Base-by-base conservation (phyloP, 305 asterid species). In the Fraxinus albicans region DNA sequence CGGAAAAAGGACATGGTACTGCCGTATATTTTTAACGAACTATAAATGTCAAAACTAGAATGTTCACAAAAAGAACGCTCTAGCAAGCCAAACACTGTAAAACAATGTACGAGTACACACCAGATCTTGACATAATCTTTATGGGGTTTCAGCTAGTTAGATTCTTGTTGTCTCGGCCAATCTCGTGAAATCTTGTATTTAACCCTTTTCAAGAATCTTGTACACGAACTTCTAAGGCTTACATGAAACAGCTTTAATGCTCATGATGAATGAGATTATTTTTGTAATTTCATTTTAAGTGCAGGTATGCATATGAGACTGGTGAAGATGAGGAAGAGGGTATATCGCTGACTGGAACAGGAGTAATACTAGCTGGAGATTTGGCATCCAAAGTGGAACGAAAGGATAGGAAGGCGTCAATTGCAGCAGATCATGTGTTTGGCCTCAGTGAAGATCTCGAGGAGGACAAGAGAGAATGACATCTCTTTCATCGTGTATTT, bases 291-390 rank as follows among this genome's bases (percentile, higher is more conserved):
- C 60, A 13, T 60, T 17, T 79, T 50, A 80, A 42, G 10, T 84
- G 90, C 86, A 94, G 98, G 90, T 93, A 92, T 3, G 93, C 98
- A 8, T 93, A 93, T 13, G 98, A 95, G 90, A 90, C 92, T 6
- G 97, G 92, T 65, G 96, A 92, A 35, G 97, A 94, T 17, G 98
- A 93, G 0, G 98, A 94, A 79, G 97, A 93, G 84, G 96, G 94
- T 60, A 84, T 95, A 78, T 80, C 95, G 25, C 92, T 95, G 82
- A 95, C 97, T 0, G 89, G 90, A 75, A 88, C 86, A 12, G 93
- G 94, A 72, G 92, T 88, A 42, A 83, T 88, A 83, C 92, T 90
- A 55, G 89, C 89, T 8, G 97, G 96, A 88, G 98, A 95, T 35
- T 83, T 91, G 82, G 82, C 89, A 53, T 87, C 85, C 44, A 93